Evolutionary conservation across 305 asterid genomes (phyloP), one percentile per base, ranked within the genome.

Genomic region (Fraxinus velutina): DNA sequence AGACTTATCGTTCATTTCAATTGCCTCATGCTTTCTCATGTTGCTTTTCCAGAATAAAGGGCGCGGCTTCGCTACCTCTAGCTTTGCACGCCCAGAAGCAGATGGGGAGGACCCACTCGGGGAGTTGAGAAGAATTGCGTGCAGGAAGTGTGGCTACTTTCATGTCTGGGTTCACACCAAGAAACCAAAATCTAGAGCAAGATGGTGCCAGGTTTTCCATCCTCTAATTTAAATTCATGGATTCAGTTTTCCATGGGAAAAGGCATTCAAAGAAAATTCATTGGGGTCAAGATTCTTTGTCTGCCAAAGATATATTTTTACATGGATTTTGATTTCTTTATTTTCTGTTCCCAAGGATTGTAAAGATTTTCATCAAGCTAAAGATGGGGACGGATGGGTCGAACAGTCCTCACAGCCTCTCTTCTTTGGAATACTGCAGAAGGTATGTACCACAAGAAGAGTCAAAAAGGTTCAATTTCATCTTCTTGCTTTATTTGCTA

Each of bases 301-400:
- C 47, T 76, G 24, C 55, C 36, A 7, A 17, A 44, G 17, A 33
- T 80, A 33, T 8, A 32, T 3, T 81, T 29, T 52, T 42, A n/a
- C 71, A 8, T 15, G 73, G 79, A 73, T 47, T 80, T 80, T 84
- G 78, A 84, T 79, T 77, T 55, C 74, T 72, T 64, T 73, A 74
- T 75, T 88, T 55, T 75, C 62, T 78, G 72, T 22, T 29, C 52
- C 44, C 83, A 82, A 95, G 99, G 99, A 95, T 76, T 95, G 99
- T 85, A 87, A 89, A 86, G 97, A 95, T 86, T 94, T 90, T 81
- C 99, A 95, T 90, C 95, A 50, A 80, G 98, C 98, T 66, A 95
- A 92, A 90, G 98, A 95, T 78, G 99, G 99, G 76, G 98, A 95
- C 78, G 99, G 99, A 81, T 95, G 99, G 99, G 97, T 95, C 27